Evolutionary conservation across 495 filamentous ascomycete genomes (phyloP).

Genomic region (Alectoria sarmentosa): DNA sequence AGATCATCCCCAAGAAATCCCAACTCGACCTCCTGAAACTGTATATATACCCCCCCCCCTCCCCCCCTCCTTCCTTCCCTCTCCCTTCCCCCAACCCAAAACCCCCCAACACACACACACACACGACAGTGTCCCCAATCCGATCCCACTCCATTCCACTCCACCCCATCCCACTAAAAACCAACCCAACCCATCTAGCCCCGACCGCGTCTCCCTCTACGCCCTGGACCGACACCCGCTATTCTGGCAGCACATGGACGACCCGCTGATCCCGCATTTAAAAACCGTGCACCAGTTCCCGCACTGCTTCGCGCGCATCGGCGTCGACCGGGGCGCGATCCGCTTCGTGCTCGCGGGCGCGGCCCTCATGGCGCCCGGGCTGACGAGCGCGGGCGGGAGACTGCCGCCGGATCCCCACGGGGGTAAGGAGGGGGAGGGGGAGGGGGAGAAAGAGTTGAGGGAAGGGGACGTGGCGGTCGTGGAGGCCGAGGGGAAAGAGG

Average conservation of each 20-base stretch:
- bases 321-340: constrained; percentile 89
- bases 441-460: constrained; percentile 45
- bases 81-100: too few relatives aligned
- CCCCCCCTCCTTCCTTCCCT: too few relatives aligned
- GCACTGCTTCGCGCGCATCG: constrained; percentile 41
- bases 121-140: too few relatives aligned
- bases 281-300: constrained; percentile 61
- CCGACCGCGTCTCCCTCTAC: constrained; percentile 83
- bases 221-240: constrained; percentile 65
- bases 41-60: too few relatives aligned
- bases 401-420: too few relatives aligned
- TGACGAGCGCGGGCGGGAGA: constrained; percentile 73
- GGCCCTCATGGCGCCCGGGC: constrained; percentile 87
- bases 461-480: constrained; percentile 79
- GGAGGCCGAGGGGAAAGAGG: constrained; percentile 86
- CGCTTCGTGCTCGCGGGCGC: constrained; percentile 92
- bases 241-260: constrained; percentile 88
- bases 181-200: too few relatives aligned
- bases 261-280: constrained; percentile 71
- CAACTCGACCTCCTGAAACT: constrained; percentile 87
- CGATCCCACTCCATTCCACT: too few relatives aligned
- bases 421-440: too few relatives aligned
- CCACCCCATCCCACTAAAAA: too few relatives aligned
- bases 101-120: too few relatives aligned
- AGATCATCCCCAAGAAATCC: constrained; percentile 92